These are phyloP conservation scores for Neurospora crassa DNA, from an alignment of 2,329 filamentous ascomycete genomes.

Conservation along the genomic window DNA sequence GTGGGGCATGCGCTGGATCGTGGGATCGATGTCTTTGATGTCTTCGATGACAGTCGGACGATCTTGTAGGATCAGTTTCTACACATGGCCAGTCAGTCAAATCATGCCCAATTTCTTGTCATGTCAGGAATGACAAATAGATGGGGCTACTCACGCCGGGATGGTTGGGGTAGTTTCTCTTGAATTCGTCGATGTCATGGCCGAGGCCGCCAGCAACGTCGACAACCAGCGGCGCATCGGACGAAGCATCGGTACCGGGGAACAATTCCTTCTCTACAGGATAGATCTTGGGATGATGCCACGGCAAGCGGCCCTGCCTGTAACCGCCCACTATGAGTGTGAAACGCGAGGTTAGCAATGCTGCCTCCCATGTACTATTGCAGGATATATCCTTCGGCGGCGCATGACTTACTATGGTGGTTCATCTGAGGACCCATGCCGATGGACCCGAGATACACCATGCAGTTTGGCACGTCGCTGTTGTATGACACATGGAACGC, in stretches of 20 bases:
- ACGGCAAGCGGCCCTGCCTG: constrained; percentile 20
- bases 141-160: not conserved
- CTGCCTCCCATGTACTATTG: not conserved
- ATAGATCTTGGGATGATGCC: constrained; percentile 22
- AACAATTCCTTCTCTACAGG: constrained; percentile 23
- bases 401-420: constrained; percentile 23
- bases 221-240: constrained; percentile 21
- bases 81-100: not conserved
- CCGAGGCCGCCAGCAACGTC: constrained; percentile 29
- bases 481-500: constrained; percentile 23
- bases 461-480: constrained; percentile 25
- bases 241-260: constrained; percentile 13
- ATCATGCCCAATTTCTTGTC: not conserved
- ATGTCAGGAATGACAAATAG: not conserved
- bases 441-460: constrained; percentile 23
- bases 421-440: constrained; percentile 27
- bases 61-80: constrained; percentile 23
- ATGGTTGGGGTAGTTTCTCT: constrained; percentile 18
- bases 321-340: constrained; percentile 22
- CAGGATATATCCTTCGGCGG: not conserved
- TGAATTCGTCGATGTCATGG: constrained; percentile 27
- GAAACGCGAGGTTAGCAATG: not conserved
- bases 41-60: constrained; percentile 22
- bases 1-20: constrained; percentile 18
- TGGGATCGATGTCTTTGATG: constrained; percentile 9